A percentile compares a stretch with the other conserved stretches of the same genome.
phyloP scores from a whole-genome alignment of 441 rosid genomes.

The Eutrema salsugineum region DNA sequence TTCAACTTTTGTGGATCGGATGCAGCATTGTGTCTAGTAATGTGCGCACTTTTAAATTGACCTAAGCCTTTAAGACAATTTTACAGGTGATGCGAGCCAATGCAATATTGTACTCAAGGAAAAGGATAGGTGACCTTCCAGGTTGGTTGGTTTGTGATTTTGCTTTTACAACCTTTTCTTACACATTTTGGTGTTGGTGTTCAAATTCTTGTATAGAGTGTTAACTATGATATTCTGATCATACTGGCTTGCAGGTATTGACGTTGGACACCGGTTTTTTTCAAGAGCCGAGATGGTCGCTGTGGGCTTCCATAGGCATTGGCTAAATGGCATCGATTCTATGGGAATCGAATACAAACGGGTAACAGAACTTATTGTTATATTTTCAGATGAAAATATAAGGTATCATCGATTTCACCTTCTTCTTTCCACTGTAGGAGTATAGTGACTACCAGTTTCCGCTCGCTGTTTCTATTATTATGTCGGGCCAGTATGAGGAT shows the following conservation, averaged over 20 bases:
- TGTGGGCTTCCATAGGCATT: slow-evolving; percentile 81
- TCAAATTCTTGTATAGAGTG: background rate
- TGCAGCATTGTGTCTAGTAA: no score
- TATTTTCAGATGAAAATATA: background rate
- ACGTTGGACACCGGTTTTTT: slow-evolving; percentile 77
- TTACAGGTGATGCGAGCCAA: slow-evolving; percentile 52
- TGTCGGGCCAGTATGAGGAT: slow-evolving; percentile 93
- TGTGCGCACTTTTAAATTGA: background rate
- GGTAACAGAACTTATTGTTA: background rate
- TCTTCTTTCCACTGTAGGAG: slow-evolving; percentile 37
- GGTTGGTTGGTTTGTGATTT: slow-evolving; percentile 40
- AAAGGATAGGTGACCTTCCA: slow-evolving; percentile 65
- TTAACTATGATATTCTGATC: background rate
- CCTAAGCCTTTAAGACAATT: background rate
- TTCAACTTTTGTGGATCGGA: no score
- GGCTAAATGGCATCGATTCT: slow-evolving; percentile 88
- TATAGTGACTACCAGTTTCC: slow-evolving; percentile 47
- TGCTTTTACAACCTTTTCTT: background rate
- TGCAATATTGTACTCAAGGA: slow-evolving; percentile 50
- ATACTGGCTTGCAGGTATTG: slow-evolving; percentile 52
- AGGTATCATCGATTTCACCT: background rate
- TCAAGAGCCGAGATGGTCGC: slow-evolving; percentile 92
- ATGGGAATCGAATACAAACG: slow-evolving; percentile 45
- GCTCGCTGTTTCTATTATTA: slow-evolving; percentile 63
- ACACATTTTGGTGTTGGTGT: background rate